These are phyloP conservation scores for Claviceps digitariae DNA, from an alignment of 2,329 filamentous ascomycete genomes.

Conservation along the genomic window DNA sequence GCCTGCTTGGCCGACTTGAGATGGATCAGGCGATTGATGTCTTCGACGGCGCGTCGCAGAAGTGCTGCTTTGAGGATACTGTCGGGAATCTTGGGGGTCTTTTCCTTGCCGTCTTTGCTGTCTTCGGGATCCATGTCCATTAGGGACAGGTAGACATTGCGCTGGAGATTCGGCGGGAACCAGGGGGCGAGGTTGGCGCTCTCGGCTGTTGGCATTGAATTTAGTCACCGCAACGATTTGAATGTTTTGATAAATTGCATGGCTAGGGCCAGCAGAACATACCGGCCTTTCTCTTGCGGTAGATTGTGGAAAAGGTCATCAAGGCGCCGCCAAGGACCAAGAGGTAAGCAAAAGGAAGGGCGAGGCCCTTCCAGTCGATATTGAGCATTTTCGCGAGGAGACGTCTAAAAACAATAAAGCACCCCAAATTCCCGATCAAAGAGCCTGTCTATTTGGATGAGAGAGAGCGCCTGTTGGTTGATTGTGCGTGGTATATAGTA, in stretches of 20 bases:
- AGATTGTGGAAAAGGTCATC: slow-evolving; percentile 82
- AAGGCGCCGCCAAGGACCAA: slow-evolving; percentile 76
- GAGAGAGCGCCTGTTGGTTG: background rate
- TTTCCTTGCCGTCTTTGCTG: slow-evolving; percentile 47
- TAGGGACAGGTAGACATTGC: slow-evolving; percentile 88
- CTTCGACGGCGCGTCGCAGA: slow-evolving; percentile 76
- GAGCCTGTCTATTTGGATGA: background rate
- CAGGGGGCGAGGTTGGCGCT: slow-evolving; percentile 81
- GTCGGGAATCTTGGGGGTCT: slow-evolving; percentile 60
- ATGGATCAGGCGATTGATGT: slow-evolving; percentile 83
- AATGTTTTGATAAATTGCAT: too few relatives aligned
- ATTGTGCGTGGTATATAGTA: background rate
- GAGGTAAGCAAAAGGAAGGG: slow-evolving; percentile 81
- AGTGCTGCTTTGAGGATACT: slow-evolving; percentile 79
- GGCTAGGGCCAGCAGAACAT: too few relatives aligned
- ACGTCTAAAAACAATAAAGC: background rate
- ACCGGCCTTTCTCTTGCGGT: slow-evolving; percentile 83
- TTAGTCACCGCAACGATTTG: background rate
- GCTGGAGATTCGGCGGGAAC: slow-evolving; percentile 83
- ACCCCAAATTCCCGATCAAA: background rate
- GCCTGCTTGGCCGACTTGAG: slow-evolving; percentile 82
- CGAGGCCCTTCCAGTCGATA: slow-evolving; percentile 70
- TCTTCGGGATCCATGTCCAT: slow-evolving; percentile 59
- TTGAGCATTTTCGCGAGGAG: slow-evolving; percentile 6
- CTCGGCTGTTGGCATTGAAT: slow-evolving; percentile 40